Evolutionary conservation across 495 filamentous ascomycete genomes (phyloP), one percentile per base, ranked within the genome.

Genomic region (Jackrogersella multiformis): DNA sequence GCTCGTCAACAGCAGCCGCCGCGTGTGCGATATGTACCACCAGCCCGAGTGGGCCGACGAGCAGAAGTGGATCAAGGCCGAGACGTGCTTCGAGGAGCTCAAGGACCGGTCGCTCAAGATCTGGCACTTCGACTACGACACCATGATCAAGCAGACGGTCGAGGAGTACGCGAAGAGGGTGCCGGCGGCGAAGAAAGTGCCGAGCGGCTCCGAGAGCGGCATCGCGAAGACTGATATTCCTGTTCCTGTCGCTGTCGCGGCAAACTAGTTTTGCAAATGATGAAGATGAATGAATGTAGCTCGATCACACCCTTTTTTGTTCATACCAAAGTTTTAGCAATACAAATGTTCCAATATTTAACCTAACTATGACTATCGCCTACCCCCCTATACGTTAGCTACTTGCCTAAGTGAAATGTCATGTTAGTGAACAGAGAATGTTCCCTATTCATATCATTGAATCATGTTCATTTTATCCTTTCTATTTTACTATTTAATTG

Each of bases 1-100:
- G 76, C 61, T 79, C 6, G 76, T 78, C n/a, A 61, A 73, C 24
- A 77, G 75, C 57, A 66, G 58, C 26, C 76, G 77, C 4, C 55
- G 56, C 0, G 63, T 70, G 38, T 63, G 66, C 34, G 68, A 76
- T 12, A 12, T 70, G 1, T 77, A 73, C 58, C 73, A 79, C 44
- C 76, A 75, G 74, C 54, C 46, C 4, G 55, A 74, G 54, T 70
- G 68, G 49, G 68, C 56, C 12, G 15, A 30, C 45, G 65, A 71
- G 39, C 30, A 20, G 20, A 69, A 77, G 56, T 51, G 68, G 58
- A 73, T 72, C 24, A 77, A 77, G 39, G 46, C 71, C n/a, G 68
- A 74, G 49, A 77, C 71, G 53, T 76, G 72, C 56, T 46, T 66
- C n/a, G 56, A 67, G 18, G 76, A 78, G 61, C 61, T 77, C 32